Percentiles rank a stretch among this genome's conserved stretches.
Conservation (phyloP, 805 yeast genomes). For the Starmerella powellii region DNA sequence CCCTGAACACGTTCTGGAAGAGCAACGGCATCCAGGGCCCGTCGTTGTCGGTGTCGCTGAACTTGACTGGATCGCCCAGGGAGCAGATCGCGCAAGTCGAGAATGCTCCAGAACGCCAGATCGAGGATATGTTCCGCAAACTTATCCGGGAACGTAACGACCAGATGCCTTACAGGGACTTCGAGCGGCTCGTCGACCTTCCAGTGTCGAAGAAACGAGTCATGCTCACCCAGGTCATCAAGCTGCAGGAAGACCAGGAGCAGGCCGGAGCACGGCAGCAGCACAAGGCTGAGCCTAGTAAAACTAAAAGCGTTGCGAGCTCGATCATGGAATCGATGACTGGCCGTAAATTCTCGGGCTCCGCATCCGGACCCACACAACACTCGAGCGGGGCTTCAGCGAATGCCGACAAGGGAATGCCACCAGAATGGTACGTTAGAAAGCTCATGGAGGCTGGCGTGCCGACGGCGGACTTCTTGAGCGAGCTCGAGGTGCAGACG, state of each 20-base stretch:
- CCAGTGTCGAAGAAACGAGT: constrained; percentile 9
- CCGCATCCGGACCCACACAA: not conserved
- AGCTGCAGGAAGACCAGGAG: constrained; percentile 2
- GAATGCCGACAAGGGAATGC: constrained; percentile 14
- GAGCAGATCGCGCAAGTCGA: constrained; percentile 6
- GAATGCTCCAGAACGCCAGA: constrained; percentile 7
- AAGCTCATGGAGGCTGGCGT: constrained; percentile 51
- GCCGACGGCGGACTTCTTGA: constrained; percentile 57
- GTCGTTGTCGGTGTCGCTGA: not conserved
- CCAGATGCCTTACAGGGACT: constrained; percentile 4
- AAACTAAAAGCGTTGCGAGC: constrained; percentile 4
- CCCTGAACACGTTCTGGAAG: not conserved
- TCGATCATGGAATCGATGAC: constrained; percentile 7
- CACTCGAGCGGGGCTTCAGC: not conserved
- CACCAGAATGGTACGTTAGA: constrained; percentile 66
- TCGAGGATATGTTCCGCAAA: constrained; percentile 14
- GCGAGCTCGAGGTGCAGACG: constrained; percentile 78
- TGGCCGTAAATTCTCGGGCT: constrained; percentile 5
- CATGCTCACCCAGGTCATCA: constrained; percentile 10
- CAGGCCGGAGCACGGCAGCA: not conserved
- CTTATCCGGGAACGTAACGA: constrained; percentile 1
- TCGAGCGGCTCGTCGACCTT: constrained; percentile 8
- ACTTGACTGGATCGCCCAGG: not conserved
- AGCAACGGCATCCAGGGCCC: not conserved
- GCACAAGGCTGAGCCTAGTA: not conserved